A percentile compares a stretch with the other conserved stretches of the same genome.
These are phyloP conservation scores for Eucalyptus rudis DNA, from an alignment of 345 rosid species.

Conservation along the genomic window DNA sequence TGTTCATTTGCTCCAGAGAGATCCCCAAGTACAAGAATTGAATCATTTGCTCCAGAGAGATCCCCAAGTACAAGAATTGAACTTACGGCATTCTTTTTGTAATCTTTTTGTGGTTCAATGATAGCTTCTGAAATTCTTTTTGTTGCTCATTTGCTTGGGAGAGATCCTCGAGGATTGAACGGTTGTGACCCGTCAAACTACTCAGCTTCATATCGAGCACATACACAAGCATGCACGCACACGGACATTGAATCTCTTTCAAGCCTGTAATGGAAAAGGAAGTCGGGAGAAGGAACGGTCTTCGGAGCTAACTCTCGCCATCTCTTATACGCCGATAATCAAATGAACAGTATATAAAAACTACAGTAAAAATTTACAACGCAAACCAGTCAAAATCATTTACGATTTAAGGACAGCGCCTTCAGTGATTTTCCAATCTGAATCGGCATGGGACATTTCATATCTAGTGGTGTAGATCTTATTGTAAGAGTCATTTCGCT, in stretches of 20 bases:
- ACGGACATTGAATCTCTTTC: background rate
- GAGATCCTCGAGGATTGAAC: background rate
- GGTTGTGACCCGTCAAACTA: background rate
- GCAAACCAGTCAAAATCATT: background rate
- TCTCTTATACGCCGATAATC: background rate
- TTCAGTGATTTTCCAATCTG: slow-evolving; percentile 81
- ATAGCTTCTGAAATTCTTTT: background rate
- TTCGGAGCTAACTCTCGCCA: background rate
- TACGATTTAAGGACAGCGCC: slow-evolving; percentile 50
- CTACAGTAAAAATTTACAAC: background rate
- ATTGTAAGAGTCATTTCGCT: slow-evolving; percentile 50
- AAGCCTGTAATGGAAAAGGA: background rate
- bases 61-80: background rate
- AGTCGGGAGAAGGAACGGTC: background rate
- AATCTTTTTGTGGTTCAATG: background rate
- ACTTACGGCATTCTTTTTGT: background rate
- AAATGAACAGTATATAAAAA: background rate
- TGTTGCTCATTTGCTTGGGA: background rate
- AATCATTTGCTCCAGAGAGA: too few species aligned
- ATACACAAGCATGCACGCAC: background rate
- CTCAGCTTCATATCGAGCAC: background rate
- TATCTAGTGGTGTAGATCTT: slow-evolving; percentile 72
- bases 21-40: too few species aligned
- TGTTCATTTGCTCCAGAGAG: too few species aligned
- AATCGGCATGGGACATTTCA: slow-evolving; percentile 39